Evolutionary conservation across 164 flowering plant species (phyloP), one percentile per base, ranked within the genome.

Genomic region (Cinnamomum chago): DNA sequence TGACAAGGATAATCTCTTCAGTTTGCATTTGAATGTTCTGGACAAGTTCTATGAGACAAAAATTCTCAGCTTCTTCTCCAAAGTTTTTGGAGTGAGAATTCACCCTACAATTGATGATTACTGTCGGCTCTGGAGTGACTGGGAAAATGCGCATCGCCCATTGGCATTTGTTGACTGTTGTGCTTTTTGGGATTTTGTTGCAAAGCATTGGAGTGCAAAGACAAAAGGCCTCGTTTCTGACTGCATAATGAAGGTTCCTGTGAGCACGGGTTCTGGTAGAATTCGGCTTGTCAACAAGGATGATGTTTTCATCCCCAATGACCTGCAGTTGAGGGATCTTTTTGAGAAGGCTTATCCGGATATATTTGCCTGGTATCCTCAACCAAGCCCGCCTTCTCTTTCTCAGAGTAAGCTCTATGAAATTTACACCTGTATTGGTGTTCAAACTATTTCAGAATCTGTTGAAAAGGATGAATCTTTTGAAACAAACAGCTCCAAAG

Each of bases 291-390:
- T 62, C 0, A 72, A 83, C 75, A 91, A 86, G 76, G 23, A 68
- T 30, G 89, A 88, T 74, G 88, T 85, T 51, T 88, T 90, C 72
- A 76, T 90, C 47, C 87, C 87, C 3, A 92, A 91, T 79, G 94
- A 91, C 72, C 84, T 91, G 55, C 84, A 69, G 13, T 76, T 91
- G 78, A 85, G 87, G 79, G 86, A 84, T 76, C 81, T 85, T n/a
- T 83, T 90, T 65, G 78, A 76, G 18, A 58, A 76, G 66, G 72
- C 80, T 60, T 84, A 84, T 35, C 15, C 81, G 11, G 77, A 65
- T 5, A 13, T 89, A n/a, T 88, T 88, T 66, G 87, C 87, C 15
- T 91, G 96, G 96, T 83, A 78, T 78, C 92, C 96, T 58, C 82
- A 72, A 70, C 79, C 76, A 30, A 84, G 81, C 75, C 65, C 70